Evolutionary conservation across 306 rosid genomes (phyloP).

Genomic region (Betula pendula): DNA sequence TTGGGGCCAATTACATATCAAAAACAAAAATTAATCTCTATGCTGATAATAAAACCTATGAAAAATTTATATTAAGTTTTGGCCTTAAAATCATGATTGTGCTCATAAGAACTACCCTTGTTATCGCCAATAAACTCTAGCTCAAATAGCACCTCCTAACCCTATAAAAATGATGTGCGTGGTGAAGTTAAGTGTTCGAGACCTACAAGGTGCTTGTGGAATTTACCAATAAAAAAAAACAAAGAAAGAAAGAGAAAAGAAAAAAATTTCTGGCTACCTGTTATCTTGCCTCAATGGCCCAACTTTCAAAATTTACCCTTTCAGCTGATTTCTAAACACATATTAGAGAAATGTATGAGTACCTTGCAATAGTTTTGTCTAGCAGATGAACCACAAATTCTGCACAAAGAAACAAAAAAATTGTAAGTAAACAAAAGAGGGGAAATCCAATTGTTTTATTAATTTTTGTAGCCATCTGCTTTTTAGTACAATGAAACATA

Average conservation of each 20-base stretch:
- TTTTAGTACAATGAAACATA: no score
- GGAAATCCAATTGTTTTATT: no score
- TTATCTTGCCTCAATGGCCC: constrained; percentile 9
- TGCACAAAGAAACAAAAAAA: constrained; percentile 44
- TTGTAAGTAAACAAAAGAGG: no score
- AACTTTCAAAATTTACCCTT: not conserved
- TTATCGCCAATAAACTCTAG: not conserved
- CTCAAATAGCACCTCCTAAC: not conserved
- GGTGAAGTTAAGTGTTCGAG: not conserved
- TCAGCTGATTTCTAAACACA: constrained; percentile 4
- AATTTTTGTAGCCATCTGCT: no score
- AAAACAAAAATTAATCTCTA: not conserved
- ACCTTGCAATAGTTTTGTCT: constrained; percentile 90
- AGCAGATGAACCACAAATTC: constrained; percentile 69
- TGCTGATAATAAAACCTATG: not conserved
- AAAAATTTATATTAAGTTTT: not conserved
- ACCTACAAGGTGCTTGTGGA: not conserved
- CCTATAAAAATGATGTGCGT: not conserved
- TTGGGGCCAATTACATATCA: no score
- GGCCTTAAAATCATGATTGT: not conserved
- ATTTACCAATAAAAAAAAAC: not conserved
- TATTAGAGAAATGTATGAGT: constrained; percentile 27
- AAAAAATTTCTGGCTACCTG: not conserved
- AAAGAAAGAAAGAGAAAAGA: not conserved
- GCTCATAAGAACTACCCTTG: not conserved